Evolutionary conservation across 139 green algal genomes (phyloP).

Genomic region (Volvox africanus): DNA sequence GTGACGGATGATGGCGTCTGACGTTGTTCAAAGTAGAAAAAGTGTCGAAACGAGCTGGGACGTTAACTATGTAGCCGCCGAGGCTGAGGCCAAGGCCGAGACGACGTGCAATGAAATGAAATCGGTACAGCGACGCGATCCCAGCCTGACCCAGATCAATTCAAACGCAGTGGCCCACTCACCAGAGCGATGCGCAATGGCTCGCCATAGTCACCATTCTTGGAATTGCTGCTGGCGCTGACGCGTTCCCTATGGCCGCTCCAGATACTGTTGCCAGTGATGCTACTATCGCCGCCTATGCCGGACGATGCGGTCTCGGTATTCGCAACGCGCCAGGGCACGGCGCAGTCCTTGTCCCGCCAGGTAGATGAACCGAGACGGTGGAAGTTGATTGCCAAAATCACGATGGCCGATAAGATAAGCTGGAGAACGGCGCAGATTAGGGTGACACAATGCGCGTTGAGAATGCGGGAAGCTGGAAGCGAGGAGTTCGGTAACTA

Average conservation of each 20-base stretch:
- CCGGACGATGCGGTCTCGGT: neutral
- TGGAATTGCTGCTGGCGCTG: no score
- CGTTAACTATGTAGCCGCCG: no score
- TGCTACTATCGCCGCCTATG: neutral
- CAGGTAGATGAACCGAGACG: neutral
- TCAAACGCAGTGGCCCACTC: neutral
- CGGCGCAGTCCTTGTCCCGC: conserved; percentile 31
- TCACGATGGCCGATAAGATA: neutral
- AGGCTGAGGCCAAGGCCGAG: no score
- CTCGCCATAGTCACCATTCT: neutral
- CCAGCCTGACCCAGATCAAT: no score
- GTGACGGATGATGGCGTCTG: no score
- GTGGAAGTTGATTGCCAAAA: neutral
- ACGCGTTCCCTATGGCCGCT: neutral
- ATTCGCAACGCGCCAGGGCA: neutral
- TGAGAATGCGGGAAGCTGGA: no score
- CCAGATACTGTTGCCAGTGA: neutral
- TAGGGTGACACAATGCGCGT: no score
- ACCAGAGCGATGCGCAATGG: conserved; percentile 14
- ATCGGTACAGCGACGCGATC: no score
- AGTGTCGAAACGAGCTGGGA: no score
- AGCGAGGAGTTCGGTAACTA: no score
- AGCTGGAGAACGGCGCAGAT: neutral
- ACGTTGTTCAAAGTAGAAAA: no score
- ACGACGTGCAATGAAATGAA: no score